Base-by-base conservation (phyloP, 495 filamentous ascomycete species). In the Hapsidospora chrysogenum region DNA sequence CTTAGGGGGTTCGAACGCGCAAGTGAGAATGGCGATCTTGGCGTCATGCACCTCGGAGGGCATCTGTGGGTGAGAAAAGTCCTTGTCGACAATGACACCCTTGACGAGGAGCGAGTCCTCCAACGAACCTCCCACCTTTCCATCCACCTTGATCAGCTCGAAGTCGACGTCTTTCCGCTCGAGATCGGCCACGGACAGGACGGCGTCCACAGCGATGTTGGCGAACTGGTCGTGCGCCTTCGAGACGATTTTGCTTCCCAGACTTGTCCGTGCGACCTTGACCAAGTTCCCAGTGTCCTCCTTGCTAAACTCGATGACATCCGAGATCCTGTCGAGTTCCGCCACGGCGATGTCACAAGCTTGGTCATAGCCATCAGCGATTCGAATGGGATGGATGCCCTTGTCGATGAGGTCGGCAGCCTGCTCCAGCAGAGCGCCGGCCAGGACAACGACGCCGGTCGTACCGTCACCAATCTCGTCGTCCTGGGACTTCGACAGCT, bases 31-130 rank as follows among this genome's bases (percentile, higher is more conserved):
- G 27, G 89, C 89, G 48, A 99, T 69, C 61, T 95, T 96, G 46
- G 92, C 89, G 58, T 99, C 82, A 36, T 61, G 66, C 35, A 99
- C 87, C 56, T 93, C 80, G 33, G 76, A 76, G 18, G 89, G 89
- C 89, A 99, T 99, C 56, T 99, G 89, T 11, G 89, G 92, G 57
- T 99, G 89, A 21, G 89, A 99, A 64, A 99, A 96, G 56, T 99
- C 89, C 63, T 99, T 99, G 68, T 99, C 89, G 50, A 99, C 71
- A 50, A 99, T 89, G 27, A 99, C 89, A 54, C 89, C 89, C 60
- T 95, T 85, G 37, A 99, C 86, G 23, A 99, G 73, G 17, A 95
- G 53, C 3, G 85, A 79, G 53, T 99, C 89, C 54, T 95, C 86
- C n/a, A 99, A 70, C 2, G 89, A 58, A 39, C 92, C 89, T 34